These are phyloP conservation scores for Collybiopsis luxurians DNA, from an alignment of 768 basidiomycete species.

Conservation along the genomic window DNA sequence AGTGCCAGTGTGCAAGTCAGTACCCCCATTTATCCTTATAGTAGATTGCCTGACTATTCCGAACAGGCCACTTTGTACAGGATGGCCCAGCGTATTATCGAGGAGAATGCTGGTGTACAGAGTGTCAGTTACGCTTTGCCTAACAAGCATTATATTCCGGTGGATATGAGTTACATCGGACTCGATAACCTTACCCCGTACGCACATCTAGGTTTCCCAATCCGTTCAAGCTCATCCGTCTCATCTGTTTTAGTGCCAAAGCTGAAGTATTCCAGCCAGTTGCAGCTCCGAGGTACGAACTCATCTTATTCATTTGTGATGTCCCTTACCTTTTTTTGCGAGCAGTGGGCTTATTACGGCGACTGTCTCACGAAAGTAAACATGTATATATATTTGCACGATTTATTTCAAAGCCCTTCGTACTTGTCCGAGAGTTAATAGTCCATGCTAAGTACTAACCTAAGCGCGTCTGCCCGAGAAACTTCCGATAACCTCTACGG, in stretches of 20 bases:
- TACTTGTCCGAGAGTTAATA: no score
- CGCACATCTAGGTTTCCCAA: constrained; percentile 21
- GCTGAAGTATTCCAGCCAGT: constrained; percentile 90
- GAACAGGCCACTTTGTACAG: constrained; percentile 85
- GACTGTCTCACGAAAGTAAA: constrained; percentile 46
- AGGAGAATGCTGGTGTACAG: constrained; percentile 57
- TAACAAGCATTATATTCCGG: constrained; percentile 94
- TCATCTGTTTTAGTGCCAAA: constrained; percentile 39
- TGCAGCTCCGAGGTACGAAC: constrained; percentile 75
- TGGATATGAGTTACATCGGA: constrained; percentile 74
- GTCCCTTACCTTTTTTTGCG: constrained; percentile 8
- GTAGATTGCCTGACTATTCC: neutral
- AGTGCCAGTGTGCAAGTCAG: constrained; percentile 89
- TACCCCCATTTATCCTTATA: neutral
- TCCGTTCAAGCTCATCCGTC: neutral
- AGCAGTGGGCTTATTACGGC: constrained; percentile 60
- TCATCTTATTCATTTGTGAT: constrained; percentile 17
- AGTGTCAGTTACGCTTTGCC: constrained; percentile 74
- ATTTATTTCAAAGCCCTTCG: no score
- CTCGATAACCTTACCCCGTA: constrained; percentile 71
- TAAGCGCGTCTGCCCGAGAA: no score
- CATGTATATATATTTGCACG: no score
- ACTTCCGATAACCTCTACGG: neutral
- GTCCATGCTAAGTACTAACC: no score
- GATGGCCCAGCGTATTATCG: constrained; percentile 75